These are phyloP conservation scores for Saccharum spontaneum DNA, from an alignment of 176 grass and related monocot species.

Conservation along the genomic window DNA sequence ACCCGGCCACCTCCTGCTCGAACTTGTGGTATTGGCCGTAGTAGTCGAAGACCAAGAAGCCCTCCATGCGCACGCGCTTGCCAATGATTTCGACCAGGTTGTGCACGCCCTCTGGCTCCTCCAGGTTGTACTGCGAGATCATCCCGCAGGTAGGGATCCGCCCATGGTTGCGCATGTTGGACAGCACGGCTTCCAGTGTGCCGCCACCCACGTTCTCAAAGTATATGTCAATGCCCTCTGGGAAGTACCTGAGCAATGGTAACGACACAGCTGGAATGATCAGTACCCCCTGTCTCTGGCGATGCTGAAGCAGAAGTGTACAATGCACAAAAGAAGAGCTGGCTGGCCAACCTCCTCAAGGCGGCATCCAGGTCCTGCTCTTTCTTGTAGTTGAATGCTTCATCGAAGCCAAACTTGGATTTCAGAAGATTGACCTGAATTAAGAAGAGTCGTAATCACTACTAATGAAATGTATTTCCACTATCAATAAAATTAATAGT, in stretches of 20 bases:
- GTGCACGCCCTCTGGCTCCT: constrained; percentile 13
- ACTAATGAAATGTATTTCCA: too few species aligned
- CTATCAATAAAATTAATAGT: too few species aligned
- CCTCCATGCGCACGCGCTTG: constrained; percentile 48
- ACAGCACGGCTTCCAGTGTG: constrained; percentile 54
- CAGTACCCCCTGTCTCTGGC: neutral
- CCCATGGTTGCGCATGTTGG: constrained; percentile 41
- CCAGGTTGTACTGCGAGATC: constrained; percentile 62
- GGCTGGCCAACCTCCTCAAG: constrained; percentile 34
- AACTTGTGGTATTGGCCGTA: constrained; percentile 29
- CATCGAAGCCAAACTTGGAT: constrained; percentile 54
- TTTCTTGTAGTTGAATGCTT: constrained; percentile 78
- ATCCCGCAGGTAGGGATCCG: constrained; percentile 44
- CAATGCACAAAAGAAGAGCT: neutral
- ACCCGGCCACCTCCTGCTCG: constrained; percentile 29
- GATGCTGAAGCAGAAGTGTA: neutral
- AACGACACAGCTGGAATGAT: neutral
- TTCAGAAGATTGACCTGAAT: constrained; percentile 56
- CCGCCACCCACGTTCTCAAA: constrained; percentile 69
- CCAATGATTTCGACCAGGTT: constrained; percentile 25
- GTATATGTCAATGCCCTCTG: constrained; percentile 66
- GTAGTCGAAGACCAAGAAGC: constrained; percentile 41
- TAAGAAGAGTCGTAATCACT: neutral
- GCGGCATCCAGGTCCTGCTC: constrained; percentile 37
- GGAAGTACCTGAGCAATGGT: constrained; percentile 40